A percentile compares a stretch with the other conserved stretches of the same genome.
Evolutionary conservation across 441 rosid species (phyloP).

Genomic region (Adansonia grandidieri): DNA sequence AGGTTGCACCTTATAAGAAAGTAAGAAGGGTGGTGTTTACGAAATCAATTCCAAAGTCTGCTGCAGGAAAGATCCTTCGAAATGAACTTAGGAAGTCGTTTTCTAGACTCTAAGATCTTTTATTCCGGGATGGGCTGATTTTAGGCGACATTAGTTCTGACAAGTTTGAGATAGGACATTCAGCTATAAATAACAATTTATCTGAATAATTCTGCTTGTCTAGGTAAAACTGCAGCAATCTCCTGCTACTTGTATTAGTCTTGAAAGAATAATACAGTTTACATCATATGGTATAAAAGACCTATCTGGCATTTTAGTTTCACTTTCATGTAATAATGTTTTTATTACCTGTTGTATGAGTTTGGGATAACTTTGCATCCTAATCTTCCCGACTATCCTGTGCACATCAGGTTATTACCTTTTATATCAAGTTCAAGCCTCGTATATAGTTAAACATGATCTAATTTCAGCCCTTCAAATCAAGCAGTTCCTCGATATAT

Average conservation of each 20-base stretch:
- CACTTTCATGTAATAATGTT: neutral
- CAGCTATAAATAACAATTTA: neutral
- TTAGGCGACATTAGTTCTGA: neutral
- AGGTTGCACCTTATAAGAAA: conserved; percentile 90
- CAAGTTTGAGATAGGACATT: neutral
- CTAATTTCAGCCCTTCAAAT: conserved; percentile 8
- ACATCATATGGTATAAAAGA: neutral
- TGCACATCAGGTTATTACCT: neutral
- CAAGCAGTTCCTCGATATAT: neutral
- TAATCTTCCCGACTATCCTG: neutral
- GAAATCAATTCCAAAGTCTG: conserved; percentile 66
- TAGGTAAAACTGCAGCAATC: conserved; percentile 1
- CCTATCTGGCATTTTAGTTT: neutral
- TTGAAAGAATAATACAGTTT: neutral
- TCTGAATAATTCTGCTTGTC: neutral
- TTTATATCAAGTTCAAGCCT: conserved; percentile 14
- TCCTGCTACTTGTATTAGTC: neutral
- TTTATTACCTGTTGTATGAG: neutral
- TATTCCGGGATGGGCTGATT: neutral
- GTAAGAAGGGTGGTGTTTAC: conserved; percentile 75
- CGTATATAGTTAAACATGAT: neutral
- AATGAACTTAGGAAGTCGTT: conserved; percentile 56
- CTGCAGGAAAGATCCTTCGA: conserved; percentile 84
- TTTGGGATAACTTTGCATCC: neutral
- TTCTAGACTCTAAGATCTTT: conserved; percentile 55